Base-by-base conservation (phyloP, 1,284 basidiomycete genomes). In the Ustilago tritici region DNA sequence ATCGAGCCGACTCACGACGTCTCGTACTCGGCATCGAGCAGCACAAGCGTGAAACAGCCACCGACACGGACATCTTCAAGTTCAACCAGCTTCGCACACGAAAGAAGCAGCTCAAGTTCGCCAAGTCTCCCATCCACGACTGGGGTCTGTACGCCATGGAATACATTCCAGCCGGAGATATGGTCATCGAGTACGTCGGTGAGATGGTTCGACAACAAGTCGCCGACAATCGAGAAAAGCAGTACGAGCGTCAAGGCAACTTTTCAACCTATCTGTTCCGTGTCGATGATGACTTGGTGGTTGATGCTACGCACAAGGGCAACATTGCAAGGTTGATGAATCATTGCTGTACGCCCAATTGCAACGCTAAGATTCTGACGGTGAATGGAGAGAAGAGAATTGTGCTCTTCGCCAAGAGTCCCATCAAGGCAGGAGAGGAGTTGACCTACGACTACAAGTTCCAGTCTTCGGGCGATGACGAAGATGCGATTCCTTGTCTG, bases 161-260 rank as follows among this genome's bases (percentile, higher is more conserved):
- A 70, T 91, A 91, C 83, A 98, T 99, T 81, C 91, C 93, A 15
- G 89, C 91, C 23, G 95, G 95, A 6, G 97, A 99, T 87, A 98
- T 99, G 95, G 96, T 99, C 50, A 98, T 99, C 87, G 97, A 99
- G 88, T 99, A 99, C 83, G 97, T 99, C 10, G 97, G 97, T 38
- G 97, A 99, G 89, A 90, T 98, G 71, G 93, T 97, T 75, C 90
- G 97, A 31, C 94, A 95, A 64, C 93, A 94, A 81, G 95, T 99
- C 5, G 96, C 97, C 32, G 97, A 99, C 85, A 93, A 95, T 86
- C 90, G 97, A 61, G 97, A 99, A 88, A 96, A 97, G 89, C 90
- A 91, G 81, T 99, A 99, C 86, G 94, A 98, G 56, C 64, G 70
- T 10, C 73, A 79, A 61, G 84, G 84, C 43, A 84, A 84, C 56